Evolutionary conservation across 2,329 filamentous ascomycete genomes (phyloP).

Genomic region (Trichoderma koningiopsis): DNA sequence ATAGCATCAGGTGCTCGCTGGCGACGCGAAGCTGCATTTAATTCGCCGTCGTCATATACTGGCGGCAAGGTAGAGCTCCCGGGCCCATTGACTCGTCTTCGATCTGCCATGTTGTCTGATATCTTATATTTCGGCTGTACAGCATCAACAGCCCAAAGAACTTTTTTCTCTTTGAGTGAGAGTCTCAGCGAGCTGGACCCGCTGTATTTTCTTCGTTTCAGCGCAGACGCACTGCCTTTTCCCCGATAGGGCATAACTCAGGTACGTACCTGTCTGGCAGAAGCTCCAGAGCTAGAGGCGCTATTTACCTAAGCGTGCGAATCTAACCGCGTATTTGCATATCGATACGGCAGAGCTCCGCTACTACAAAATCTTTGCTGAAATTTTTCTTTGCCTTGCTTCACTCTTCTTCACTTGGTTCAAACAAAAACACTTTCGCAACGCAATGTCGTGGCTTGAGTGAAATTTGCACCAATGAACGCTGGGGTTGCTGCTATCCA

Average conservation of each 20-base stretch:
- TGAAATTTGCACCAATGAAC: neutral
- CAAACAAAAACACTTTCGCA: neutral
- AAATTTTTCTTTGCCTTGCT: constrained; percentile 13
- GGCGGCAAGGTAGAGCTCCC: constrained; percentile 74
- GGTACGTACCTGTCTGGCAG: constrained; percentile 1
- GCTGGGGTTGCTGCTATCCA: neutral
- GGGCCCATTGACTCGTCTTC: constrained; percentile 88
- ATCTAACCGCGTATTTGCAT: constrained; percentile 3
- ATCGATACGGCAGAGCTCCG: constrained; percentile 19
- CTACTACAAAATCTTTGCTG: constrained; percentile 18
- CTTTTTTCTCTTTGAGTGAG: constrained; percentile 17
- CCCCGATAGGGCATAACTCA: constrained; percentile 3
- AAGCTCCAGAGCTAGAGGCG: neutral
- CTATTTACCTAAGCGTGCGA: neutral
- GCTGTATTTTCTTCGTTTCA: neutral
- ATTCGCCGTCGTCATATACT: constrained; percentile 61
- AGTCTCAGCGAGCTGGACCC: constrained; percentile 5
- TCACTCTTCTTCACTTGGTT: constrained; percentile 3
- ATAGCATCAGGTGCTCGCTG: constrained; percentile 68
- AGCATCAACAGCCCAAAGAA: constrained; percentile 1
- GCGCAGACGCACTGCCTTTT: neutral
- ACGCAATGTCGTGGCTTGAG: neutral
- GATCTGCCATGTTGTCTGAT: constrained; percentile 66
- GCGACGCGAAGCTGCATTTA: constrained; percentile 48
- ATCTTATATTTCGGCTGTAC: neutral